Conservation (phyloP, 2,329 filamentous ascomycete species). For the Emergomyces africanus region DNA sequence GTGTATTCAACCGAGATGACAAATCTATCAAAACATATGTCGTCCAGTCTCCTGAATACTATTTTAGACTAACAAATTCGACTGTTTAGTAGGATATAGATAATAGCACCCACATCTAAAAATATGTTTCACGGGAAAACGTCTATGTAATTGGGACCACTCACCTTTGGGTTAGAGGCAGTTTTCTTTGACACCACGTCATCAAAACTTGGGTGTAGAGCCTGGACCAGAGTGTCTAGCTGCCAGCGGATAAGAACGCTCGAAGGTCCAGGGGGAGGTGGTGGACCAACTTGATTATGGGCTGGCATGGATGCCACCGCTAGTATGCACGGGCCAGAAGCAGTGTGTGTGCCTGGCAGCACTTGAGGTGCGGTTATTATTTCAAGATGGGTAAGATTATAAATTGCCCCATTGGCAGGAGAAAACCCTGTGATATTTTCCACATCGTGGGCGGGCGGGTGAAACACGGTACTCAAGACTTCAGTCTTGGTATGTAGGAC, state of each 20-base stretch:
- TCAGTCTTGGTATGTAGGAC: constrained; percentile 27
- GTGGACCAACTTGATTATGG: constrained; percentile 36
- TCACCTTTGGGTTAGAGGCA: constrained; percentile 32
- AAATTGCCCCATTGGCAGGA: constrained; percentile 26
- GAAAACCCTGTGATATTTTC: constrained; percentile 15
- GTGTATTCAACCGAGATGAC: constrained; percentile 55
- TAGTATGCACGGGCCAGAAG: constrained; percentile 49
- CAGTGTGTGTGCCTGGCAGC: constrained; percentile 40
- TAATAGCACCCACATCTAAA: background rate
- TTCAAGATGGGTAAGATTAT: constrained; percentile 60
- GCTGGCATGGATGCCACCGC: constrained; percentile 56
- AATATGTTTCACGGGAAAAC: constrained; percentile 1
- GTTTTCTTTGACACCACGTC: constrained; percentile 57
- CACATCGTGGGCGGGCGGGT: constrained; percentile 13
- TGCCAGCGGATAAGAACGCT: constrained; percentile 79
- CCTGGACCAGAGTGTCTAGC: constrained; percentile 51
- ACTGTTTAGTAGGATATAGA: constrained; percentile 8
- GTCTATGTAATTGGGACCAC: constrained; percentile 8
- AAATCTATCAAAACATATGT: constrained; percentile 57
- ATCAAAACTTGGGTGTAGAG: constrained; percentile 63
- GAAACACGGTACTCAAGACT: constrained; percentile 20
- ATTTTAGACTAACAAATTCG: constrained; percentile 29
- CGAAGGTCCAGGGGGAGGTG: constrained; percentile 45
- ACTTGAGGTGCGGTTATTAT: constrained; percentile 57
- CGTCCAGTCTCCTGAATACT: constrained; percentile 51